These are phyloP conservation scores for Colletotrichum sojae DNA, from an alignment of 2,329 filamentous ascomycete genomes.

Conservation along the genomic window DNA sequence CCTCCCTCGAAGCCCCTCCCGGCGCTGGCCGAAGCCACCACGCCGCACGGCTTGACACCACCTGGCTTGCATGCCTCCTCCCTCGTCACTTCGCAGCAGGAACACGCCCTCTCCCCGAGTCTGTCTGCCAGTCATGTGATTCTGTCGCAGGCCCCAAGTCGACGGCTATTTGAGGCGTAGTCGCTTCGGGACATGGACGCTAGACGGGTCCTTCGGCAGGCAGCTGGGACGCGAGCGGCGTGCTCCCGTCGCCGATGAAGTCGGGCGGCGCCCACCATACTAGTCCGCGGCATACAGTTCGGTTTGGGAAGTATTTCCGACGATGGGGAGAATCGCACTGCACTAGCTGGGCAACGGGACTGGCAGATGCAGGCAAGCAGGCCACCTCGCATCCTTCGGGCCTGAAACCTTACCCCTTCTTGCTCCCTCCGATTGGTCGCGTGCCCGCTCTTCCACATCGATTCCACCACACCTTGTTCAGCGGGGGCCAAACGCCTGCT, in stretches of 20 bases:
- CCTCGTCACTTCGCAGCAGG: background rate
- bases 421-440: constrained; percentile 14
- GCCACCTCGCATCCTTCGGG: constrained; percentile 18
- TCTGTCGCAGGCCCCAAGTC: background rate
- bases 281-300: constrained; percentile 21
- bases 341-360: background rate
- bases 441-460: background rate
- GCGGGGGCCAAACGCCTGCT: background rate
- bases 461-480: constrained; percentile 33
- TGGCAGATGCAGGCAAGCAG: constrained; percentile 18
- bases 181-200: background rate
- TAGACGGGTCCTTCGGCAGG: background rate
- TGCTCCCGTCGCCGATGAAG: constrained; percentile 1
- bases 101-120: background rate
- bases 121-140: background rate
- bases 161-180: background rate
- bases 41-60: background rate
- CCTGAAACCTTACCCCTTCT: constrained; percentile 3
- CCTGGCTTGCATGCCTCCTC: background rate
- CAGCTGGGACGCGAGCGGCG: background rate
- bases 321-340: constrained; percentile 9
- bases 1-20: background rate
- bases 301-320: constrained; percentile 30
- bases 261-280: constrained; percentile 20
- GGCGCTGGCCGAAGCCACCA: constrained; percentile 11